phyloP scores from a whole-genome alignment of 352 stramenopile genomes.

The Phytophthora palmivora region DNA sequence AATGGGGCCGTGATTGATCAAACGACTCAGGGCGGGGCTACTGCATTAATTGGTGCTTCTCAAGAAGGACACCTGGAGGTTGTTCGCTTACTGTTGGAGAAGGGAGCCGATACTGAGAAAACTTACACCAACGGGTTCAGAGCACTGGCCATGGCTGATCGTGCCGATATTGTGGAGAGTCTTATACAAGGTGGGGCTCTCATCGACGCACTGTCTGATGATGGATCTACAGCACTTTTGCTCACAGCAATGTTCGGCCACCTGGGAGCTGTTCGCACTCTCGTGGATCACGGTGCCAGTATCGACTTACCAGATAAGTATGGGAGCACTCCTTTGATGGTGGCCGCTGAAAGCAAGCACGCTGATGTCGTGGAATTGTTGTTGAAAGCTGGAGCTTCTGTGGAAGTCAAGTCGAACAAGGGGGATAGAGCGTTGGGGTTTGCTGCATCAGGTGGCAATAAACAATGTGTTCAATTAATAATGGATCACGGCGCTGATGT shows the following conservation, averaged over 20 bases:
- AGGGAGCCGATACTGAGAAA: conserved; percentile 3
- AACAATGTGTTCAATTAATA: conserved; percentile 3
- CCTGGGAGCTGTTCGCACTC: background rate
- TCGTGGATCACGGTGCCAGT: conserved; percentile 8
- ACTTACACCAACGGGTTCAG: background rate
- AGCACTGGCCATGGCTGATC: conserved; percentile 6
- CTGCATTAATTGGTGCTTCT: background rate
- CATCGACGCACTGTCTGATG: background rate
- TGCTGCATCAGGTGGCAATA: background rate
- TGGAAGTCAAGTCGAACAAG: background rate
- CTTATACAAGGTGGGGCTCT: background rate
- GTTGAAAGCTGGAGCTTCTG: conserved; percentile 3
- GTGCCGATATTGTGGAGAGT: background rate
- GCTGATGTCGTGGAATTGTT: conserved; percentile 2
- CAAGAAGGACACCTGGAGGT: background rate
- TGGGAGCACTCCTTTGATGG: conserved; percentile 14
- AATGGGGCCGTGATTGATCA: background rate
- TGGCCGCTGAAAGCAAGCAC: conserved; percentile 2
- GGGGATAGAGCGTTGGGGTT: conserved; percentile 6
- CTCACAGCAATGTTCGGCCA: conserved; percentile 12
- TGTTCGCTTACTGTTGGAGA: background rate
- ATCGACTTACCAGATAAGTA: conserved; percentile 4
- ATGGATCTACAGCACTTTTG: conserved; percentile 13
- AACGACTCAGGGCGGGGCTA: background rate
- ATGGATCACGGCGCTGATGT: conserved; percentile 15